Evolutionary conservation across 306 rosid genomes (phyloP), one percentile per base, ranked within the genome.

Genomic region (Lotus japonicus): DNA sequence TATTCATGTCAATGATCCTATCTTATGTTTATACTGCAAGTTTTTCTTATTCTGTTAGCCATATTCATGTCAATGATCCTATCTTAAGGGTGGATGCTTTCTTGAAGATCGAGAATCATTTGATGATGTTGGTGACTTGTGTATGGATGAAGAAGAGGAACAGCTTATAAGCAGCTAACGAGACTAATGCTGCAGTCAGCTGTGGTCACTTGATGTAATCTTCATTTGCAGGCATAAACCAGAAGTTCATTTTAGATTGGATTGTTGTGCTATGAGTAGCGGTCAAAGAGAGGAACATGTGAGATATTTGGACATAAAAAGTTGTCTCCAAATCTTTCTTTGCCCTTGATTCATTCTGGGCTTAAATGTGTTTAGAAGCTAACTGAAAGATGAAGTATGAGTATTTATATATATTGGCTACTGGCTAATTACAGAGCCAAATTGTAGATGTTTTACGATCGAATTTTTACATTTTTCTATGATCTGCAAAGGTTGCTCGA

Each of bases 51-150:
- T n/a, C n/a, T n/a, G n/a, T n/a, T n/a, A n/a, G n/a, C n/a, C n/a
- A n/a, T n/a, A n/a, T n/a, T n/a, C n/a, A n/a, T n/a, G n/a, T n/a
- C n/a, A n/a, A n/a, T n/a, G n/a, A n/a, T n/a, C n/a, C n/a, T n/a
- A n/a, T n/a, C n/a, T n/a, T n/a, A 82, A 77, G 57, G 71, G 64
- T 67, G 84, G 77, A 48, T 73, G 70, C 79, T 82, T 79, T 44
- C 64, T 83, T 62, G 36, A 83, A 9, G 87, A 80, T 58, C 73
- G 80, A 14, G 90, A 86, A 62, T 18, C 65, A 7, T 81, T 84
- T 26, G 84, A 83, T 17, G 77, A 28, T 43, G 81, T 64, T 10
- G 77, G 35, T 38, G 55, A 77, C 72, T 39, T 51, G 31, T 36
- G 9, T 15, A 31, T 44, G 7, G 61, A 48, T 3, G 70, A 70